Conservation (phyloP, 805 yeast species). For the Starmerella scarabaei region DNA sequence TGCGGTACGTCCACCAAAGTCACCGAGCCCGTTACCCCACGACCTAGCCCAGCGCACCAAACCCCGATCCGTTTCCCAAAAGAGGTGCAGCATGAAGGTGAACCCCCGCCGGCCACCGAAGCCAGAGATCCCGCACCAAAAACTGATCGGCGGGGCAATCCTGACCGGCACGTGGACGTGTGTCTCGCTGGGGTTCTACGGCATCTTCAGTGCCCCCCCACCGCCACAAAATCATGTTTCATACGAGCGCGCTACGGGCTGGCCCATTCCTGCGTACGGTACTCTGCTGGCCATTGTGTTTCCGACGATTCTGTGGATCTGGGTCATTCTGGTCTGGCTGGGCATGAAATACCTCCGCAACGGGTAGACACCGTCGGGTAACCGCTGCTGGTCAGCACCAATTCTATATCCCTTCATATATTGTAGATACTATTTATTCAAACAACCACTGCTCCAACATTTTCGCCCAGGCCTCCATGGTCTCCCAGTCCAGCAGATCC, state of each 20-base stretch:
- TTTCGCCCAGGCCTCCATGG: slow-evolving; percentile 37
- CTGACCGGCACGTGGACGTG: slow-evolving; percentile 12
- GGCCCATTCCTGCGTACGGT: slow-evolving; percentile 32
- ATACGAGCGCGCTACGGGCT: slow-evolving; percentile 25
- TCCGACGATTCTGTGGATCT: slow-evolving; percentile 40
- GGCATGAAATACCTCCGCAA: slow-evolving; percentile 72
- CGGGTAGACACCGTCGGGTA: too few relatives aligned
- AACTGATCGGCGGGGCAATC: slow-evolving; percentile 8
- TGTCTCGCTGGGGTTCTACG: slow-evolving; percentile 5
- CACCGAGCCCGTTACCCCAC: too few relatives aligned
- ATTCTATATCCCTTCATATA: too few relatives aligned
- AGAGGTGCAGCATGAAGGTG: slow-evolving; percentile 11
- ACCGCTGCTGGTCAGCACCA: too few relatives aligned
- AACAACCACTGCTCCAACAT: slow-evolving; percentile 32
- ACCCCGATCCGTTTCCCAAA: neutral
- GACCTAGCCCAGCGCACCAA: too few relatives aligned
- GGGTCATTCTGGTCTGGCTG: slow-evolving; percentile 67
- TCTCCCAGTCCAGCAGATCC: slow-evolving; percentile 29
- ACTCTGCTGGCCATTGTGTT: slow-evolving; percentile 26
- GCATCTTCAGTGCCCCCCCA: slow-evolving; percentile 1
- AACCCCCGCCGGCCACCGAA: slow-evolving; percentile 18
- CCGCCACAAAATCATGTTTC: slow-evolving; percentile 5
- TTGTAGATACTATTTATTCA: neutral
- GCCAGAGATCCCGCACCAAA: slow-evolving; percentile 6
- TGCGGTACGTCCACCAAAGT: too few relatives aligned